Percentiles rank a stretch among this genome's conserved stretches.
Conservation (phyloP, 805 yeast species). For the Myxozyma melibiosi region DNA sequence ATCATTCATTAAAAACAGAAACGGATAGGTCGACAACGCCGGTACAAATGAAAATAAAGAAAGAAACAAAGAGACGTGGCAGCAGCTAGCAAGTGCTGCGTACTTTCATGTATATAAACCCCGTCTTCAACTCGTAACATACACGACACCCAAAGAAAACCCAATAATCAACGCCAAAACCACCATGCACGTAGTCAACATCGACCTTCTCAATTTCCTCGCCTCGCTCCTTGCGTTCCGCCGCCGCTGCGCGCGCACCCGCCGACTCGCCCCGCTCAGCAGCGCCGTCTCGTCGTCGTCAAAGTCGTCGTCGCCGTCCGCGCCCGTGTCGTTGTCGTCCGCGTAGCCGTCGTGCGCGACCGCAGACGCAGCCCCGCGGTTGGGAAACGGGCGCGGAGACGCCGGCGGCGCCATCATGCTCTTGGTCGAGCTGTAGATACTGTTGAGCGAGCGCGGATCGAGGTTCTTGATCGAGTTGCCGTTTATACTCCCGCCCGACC, state of each 20-base stretch:
- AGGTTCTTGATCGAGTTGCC: background rate
- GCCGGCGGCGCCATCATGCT: background rate
- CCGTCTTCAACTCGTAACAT: conserved; percentile 14
- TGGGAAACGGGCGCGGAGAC: conserved; percentile 37
- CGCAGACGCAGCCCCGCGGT: conserved; percentile 59
- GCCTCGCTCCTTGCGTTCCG: conserved; percentile 1
- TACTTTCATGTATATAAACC: background rate
- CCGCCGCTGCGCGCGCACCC: background rate
- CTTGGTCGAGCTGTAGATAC: conserved; percentile 37
- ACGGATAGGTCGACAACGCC: background rate
- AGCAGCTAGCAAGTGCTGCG: no score
- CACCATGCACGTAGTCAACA: conserved; percentile 15
- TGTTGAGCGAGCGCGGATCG: conserved; percentile 39
- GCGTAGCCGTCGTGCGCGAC: conserved; percentile 43
- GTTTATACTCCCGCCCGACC: background rate
- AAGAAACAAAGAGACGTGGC: background rate
- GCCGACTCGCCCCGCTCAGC: conserved; percentile 12
- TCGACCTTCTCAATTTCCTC: conserved; percentile 14
- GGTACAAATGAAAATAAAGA: background rate
- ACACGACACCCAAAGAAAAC: conserved; percentile 30
- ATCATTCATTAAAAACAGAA: no score
- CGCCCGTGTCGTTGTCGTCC: conserved; percentile 45
- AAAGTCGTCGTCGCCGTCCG: conserved; percentile 53
- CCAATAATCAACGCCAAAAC: conserved; percentile 24
- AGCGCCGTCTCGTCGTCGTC: conserved; percentile 44